Evolutionary conservation across 345 rosid genomes (phyloP).

Genomic region (Leavenworthia alabamica): DNA sequence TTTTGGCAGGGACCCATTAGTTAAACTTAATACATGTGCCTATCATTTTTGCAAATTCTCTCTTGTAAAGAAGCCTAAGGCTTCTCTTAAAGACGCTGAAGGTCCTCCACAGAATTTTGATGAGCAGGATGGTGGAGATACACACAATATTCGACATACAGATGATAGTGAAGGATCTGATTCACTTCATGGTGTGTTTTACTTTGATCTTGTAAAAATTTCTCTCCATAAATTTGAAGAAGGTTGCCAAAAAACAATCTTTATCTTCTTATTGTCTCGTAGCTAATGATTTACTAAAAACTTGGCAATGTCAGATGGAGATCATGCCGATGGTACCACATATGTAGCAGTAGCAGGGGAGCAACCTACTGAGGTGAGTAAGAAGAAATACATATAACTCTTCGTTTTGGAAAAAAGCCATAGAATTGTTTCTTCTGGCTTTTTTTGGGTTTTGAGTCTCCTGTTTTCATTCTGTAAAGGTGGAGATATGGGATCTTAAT

Average conservation of each 20-base stretch:
- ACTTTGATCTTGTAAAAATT: background rate
- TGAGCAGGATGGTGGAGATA: conserved; percentile 30
- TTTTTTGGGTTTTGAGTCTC: conserved; percentile 14
- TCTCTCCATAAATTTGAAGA: background rate
- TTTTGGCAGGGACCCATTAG: conserved; percentile 48
- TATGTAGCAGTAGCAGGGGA: conserved; percentile 79
- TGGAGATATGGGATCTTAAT: conserved; percentile 84
- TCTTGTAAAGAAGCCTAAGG: conserved; percentile 48
- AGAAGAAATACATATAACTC: background rate
- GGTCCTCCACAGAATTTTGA: background rate
- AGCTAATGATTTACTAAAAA: background rate
- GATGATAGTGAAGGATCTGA: conserved; percentile 27
- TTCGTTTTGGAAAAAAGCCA: background rate
- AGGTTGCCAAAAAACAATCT: background rate
- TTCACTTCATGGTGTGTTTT: conserved; percentile 36
- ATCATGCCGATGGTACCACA: conserved; percentile 35
- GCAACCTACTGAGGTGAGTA: conserved; percentile 56
- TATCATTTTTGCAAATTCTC: conserved; percentile 97
- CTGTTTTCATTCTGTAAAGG: conserved; percentile 35
- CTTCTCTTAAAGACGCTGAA: conserved; percentile 28
- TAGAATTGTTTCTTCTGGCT: background rate
- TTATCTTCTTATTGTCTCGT: background rate
- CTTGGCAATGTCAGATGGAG: conserved; percentile 34
- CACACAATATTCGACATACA: conserved; percentile 11
- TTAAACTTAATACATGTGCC: conserved; percentile 53